Base-by-base conservation (phyloP, 176 grass and related monocot species). In the Oryza nivara region DNA sequence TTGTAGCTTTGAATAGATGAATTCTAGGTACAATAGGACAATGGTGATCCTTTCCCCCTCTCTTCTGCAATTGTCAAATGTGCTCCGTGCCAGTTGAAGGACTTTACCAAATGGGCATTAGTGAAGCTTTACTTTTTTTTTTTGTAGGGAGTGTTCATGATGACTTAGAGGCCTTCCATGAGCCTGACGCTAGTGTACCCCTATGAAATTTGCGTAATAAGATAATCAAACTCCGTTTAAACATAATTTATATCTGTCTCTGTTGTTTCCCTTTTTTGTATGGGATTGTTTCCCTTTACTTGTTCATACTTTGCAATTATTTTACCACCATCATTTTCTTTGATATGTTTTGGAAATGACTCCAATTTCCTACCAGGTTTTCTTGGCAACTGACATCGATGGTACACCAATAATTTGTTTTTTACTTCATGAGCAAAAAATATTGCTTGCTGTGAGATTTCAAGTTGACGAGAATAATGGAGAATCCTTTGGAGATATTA, bases 321-420 rank as follows among this genome's bases (percentile, higher is more conserved):
- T 70, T 56, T 73, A 26, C n/a, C 47, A 75, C 38, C 19, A 69
- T 46, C 25, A 75, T 80, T 34, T 49, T 56, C 68, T 64, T 40
- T 71, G 13, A 79, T 72, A 70, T 46, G 52, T 75, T 28, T 81
- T 90, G 66, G 67, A 75, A 48, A 30, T 88, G 77, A 84, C 61
- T 77, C 61, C 45, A 67, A 67, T 41, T 71, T 65, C 77, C 64
- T 46, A 76, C 81, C 88, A 98, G 95, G 92, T 95, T 73, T 98
- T 98, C 83, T 80, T 95, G 88, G 86, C 90, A 70, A 95, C 91
- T 79, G 95, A 98, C 93, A 93, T 95, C 67, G 95, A 98, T 89
- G 95, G 89, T 70, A 73, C 82, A 54, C 89, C 92, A 67, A 86
- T 93, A 86, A 81, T 98, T 88, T 92, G 92, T 89, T 91, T 98